Conservation (phyloP, 805 yeast genomes). For the Kodamaea kaohsiungensis region DNA sequence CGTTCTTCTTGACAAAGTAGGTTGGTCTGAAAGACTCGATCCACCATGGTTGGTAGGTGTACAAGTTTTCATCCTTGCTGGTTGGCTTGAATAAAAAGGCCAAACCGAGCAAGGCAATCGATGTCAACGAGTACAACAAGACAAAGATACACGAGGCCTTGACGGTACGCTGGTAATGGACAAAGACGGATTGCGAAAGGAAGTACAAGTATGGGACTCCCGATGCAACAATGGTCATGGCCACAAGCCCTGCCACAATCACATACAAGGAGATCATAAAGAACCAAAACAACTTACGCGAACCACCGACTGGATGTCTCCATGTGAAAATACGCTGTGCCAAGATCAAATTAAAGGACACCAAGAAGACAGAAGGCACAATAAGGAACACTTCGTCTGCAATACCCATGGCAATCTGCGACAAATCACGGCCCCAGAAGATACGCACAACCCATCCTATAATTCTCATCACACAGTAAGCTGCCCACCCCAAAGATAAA, state of each 20-base stretch:
- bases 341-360: conserved; percentile 60
- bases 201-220: conserved; percentile 60
- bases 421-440: conserved; percentile 57
- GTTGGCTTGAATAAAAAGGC: conserved; percentile 62
- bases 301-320: conserved; percentile 74
- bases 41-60: conserved; percentile 79
- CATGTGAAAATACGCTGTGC: conserved; percentile 76
- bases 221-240: conserved; percentile 70
- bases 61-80: conserved; percentile 46
- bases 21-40: conserved; percentile 59
- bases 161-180: conserved; percentile 47
- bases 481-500: conserved; percentile 52
- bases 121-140: conserved; percentile 51
- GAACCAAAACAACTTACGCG: conserved; percentile 49
- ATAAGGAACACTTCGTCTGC: conserved; percentile 57
- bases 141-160: conserved; percentile 32
- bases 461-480: conserved; percentile 53
- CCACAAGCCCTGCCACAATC: conserved; percentile 56
- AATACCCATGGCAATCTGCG: conserved; percentile 50
- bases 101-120: conserved; percentile 47
- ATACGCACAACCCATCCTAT: conserved; percentile 62
- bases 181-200: conserved; percentile 43
- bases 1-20: conserved; percentile 59
- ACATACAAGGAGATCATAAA: conserved; percentile 51
- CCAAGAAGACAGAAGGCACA: conserved; percentile 58